Percentiles rank a stretch among this genome's conserved stretches.
Evolutionary conservation across 2,329 filamentous ascomycete genomes (phyloP).

Genomic region (Diaporthe sp.): DNA sequence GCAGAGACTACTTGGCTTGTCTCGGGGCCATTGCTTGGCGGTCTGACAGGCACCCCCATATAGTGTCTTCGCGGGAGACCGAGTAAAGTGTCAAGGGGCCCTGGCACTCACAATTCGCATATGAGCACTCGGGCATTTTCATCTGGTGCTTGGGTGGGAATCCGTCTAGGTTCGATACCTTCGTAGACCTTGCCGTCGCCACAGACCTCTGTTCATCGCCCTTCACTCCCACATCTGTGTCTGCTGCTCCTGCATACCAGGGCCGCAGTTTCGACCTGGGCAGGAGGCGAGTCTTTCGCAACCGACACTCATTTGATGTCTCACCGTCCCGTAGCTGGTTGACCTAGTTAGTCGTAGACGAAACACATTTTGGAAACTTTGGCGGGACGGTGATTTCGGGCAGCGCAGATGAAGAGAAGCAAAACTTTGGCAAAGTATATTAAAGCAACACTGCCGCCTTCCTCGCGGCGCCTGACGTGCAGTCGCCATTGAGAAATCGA

Average conservation of each 20-base stretch:
- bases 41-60: background rate
- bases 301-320: background rate
- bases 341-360: background rate
- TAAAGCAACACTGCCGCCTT: constrained; percentile 30
- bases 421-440: constrained; percentile 24
- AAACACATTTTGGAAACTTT: background rate
- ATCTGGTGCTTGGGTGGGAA: too few relatives aligned
- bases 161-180: background rate
- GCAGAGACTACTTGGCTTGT: background rate
- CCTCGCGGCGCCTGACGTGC: constrained; percentile 12
- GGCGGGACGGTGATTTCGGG: too few relatives aligned
- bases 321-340: background rate
- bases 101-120: too few relatives aligned
- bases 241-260: background rate
- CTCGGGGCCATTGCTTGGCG: constrained; percentile 3
- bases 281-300: background rate
- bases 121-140: background rate
- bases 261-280: background rate
- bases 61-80: background rate
- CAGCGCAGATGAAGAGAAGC: background rate
- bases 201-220: background rate
- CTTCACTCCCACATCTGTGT: background rate
- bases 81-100: too few relatives aligned
- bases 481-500: background rate
- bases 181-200: background rate